These are phyloP conservation scores for Flaveria linearis DNA, from an alignment of 129 eudicot genomes.

Conservation along the genomic window DNA sequence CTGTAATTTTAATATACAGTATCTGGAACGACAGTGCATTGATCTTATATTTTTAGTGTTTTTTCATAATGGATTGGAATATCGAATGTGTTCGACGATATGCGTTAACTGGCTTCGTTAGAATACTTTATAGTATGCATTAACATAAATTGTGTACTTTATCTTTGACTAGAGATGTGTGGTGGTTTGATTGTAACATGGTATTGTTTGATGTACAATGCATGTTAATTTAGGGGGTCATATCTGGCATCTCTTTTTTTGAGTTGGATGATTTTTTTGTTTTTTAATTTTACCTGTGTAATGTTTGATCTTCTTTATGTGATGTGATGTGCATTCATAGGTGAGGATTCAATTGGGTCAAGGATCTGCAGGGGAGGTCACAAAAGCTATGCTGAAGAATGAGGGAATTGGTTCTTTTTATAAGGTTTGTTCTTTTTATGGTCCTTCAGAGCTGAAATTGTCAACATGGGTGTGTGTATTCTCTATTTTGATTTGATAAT, in stretches of 20 bases:
- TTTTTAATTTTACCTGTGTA: conserved; percentile 14
- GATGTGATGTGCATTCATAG: conserved; percentile 38
- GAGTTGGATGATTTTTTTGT: neutral
- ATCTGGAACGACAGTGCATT: neutral
- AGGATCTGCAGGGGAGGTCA: conserved; percentile 79
- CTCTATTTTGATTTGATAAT: conserved; percentile 3
- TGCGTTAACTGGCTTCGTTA: neutral
- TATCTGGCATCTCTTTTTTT: no score
- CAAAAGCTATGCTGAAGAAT: conserved; percentile 77
- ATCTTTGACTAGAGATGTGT: conserved; percentile 8
- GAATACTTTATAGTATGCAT: neutral
- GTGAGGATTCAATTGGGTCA: conserved; percentile 94
- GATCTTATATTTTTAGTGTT: neutral
- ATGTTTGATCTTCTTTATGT: neutral
- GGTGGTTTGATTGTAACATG: neutral
- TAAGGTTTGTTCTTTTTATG: conserved; percentile 52
- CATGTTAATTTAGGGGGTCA: neutral
- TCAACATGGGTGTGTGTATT: neutral
- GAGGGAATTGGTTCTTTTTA: conserved; percentile 88
- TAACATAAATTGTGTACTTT: neutral
- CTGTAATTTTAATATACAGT: no score
- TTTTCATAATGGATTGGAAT: neutral
- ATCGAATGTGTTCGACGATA: conserved; percentile 15
- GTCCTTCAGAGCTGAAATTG: neutral
- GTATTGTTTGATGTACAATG: neutral